Evolutionary conservation across 768 basidiomycete species (phyloP), one percentile per base, ranked within the genome.

Genomic region (Mycena haematopus): DNA sequence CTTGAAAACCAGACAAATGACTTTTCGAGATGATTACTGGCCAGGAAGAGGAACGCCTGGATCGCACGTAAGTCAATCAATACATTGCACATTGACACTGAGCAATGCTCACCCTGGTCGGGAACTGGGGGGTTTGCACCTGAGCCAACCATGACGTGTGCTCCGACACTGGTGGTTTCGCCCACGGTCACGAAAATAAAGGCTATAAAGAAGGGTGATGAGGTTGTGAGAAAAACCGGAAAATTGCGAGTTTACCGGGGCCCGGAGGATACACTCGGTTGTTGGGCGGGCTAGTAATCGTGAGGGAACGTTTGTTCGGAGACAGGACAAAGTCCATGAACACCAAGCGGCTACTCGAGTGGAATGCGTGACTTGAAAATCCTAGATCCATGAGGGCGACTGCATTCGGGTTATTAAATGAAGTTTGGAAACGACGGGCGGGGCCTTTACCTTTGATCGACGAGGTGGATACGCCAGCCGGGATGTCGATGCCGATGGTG

Each of bases 211-310:
- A 36, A 36, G 36, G 8, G 3, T 15, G 3, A 27, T 21, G 17
- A 36, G 15, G 36, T n/a, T 25, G 24, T 2, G 22, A 22, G 35
- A 22, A 1, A 25, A 36, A 7, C 15, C 19, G 19, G 14, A 35
- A 15, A 44, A 25, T 17, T 6, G 29, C 5, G 14, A 42, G 17
- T 52, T 7, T 56, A 62, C 61, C 65, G 60, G 75, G 74, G 31
- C 73, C 75, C 0, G 73, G 72, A 21, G 75, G 73, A 62, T 60
- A 76, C 22, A 74, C 71, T 10, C 71, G 70, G 36, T 73, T 69
- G 65, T 75, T 80, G 54, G 71, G 74, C 19, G 73, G 77, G 38
- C 71, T 76, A 22, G 73, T 74, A 56, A 74, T 73, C 29, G 64
- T 78, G 49, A 75, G 68, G 24, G 73, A 73, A 31, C 60, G 74